Base-by-base conservation (phyloP, 139 green algal species). In the Haematococcus lacustris region DNA sequence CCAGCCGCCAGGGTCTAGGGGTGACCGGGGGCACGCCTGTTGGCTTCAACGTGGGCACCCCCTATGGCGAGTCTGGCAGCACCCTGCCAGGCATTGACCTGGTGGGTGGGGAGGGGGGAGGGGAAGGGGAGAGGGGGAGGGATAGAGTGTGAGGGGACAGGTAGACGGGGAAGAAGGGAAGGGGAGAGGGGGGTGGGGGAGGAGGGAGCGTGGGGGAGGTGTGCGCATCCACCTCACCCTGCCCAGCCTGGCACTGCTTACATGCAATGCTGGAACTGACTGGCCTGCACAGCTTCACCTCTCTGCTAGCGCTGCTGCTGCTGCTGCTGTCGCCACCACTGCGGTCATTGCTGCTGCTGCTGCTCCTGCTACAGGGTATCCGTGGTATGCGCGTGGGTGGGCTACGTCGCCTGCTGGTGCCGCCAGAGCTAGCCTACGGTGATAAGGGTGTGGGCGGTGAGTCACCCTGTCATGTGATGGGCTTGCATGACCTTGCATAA, bases 31-130 rank as follows among this genome's bases (percentile, higher is more conserved):
- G 93, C 43, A 84, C 68, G 1, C 93, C 93, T 1, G 74, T 94
- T 3, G 93, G 93, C 2, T 97, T 97, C 85, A 89, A 97, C 65
- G 80, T 97, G 1, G 92, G 92, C 0, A 76, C 76, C 25, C 64
- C 69, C 6, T 66, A 76, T 3, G 83, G 82, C 3, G 71, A 83
- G 4, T 74, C 88, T 51, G 88, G 89, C 39, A 87, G 77, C 74
- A 88, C 80, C 32, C 80, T 95, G 2, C 70, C 72, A 7, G 90
- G 90, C 6, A 78, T 96, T 13, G 91, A 96, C 70, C 66, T 94
- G 60, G 86, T 90, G 70, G 68, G 35, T 38, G 9, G 13, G 30
- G 28, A 23, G n/a, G 30, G 21, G 59, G 59, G 28, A 26, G 28
- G 6, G 59, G 30, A 9, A 66, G 30, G 59, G 59, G 9, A 23